phyloP scores from a whole-genome alignment of 2,329 filamentous ascomycete species.

The Penicillium aurantiogriseum region DNA sequence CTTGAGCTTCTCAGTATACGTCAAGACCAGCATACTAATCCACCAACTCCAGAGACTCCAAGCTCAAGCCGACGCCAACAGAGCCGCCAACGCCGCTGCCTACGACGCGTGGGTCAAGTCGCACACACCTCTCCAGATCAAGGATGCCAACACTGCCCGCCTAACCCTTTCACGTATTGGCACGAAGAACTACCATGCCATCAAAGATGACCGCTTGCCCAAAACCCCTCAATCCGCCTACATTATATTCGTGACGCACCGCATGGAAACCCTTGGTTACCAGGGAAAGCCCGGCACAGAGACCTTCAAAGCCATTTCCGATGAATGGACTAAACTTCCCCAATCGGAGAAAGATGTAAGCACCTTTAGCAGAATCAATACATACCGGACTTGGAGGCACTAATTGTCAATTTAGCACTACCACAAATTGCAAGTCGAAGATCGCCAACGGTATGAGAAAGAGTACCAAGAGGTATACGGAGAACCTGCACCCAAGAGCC shows the following conservation, averaged over 20 bases:
- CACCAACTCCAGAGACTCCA: slow-evolving; percentile 51
- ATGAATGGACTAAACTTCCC: slow-evolving; percentile 31
- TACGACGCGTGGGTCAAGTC: slow-evolving; percentile 56
- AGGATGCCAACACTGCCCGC: slow-evolving; percentile 59
- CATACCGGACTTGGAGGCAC: background rate
- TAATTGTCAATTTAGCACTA: slow-evolving; percentile 30
- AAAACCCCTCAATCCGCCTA: slow-evolving; percentile 46
- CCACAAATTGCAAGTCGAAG: slow-evolving; percentile 23
- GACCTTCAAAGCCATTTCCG: slow-evolving; percentile 1
- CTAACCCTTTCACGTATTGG: slow-evolving; percentile 28
- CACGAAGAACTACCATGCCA: slow-evolving; percentile 21
- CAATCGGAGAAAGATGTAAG: slow-evolving; percentile 40
- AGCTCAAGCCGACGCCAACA: slow-evolving; percentile 50
- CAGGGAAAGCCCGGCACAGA: slow-evolving; percentile 47
- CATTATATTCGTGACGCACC: slow-evolving; percentile 47
- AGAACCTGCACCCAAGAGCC: background rate
- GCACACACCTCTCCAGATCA: slow-evolving; percentile 58
- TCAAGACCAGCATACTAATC: slow-evolving; percentile 5
- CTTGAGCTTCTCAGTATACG: background rate
- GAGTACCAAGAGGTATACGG: slow-evolving; percentile 41
- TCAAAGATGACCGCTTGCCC: slow-evolving; percentile 56
- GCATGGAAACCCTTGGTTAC: slow-evolving; percentile 51
- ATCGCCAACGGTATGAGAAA: slow-evolving; percentile 34
- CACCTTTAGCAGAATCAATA: background rate
- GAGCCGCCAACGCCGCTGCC: slow-evolving; percentile 42